Base-by-base conservation (phyloP, 2,329 filamentous ascomycete species). In the Bipolaris zeicola region DNA sequence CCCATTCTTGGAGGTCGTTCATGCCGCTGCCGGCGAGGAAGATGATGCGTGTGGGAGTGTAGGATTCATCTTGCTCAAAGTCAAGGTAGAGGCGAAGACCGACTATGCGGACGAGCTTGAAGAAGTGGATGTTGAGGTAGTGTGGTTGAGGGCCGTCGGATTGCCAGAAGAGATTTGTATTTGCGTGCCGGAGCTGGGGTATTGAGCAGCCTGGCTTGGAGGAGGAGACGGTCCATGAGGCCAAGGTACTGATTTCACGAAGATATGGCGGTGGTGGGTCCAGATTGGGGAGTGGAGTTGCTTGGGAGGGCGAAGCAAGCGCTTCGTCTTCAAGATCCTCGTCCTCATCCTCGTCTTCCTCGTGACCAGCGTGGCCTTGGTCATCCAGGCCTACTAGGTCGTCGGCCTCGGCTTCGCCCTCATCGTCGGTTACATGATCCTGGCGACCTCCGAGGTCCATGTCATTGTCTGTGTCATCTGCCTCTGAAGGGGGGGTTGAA, bases 11-110 rank as follows among this genome's bases (percentile, higher is more conserved):
- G 8, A 98, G 85, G 70, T 96, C 92, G 75, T 98, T 95, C 63
- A 92, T 89, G 42, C 92, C 92, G 61, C 92, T 96, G 11, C 95
- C 95, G 0, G 93, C 94, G 36, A 89, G 86, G 72, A 98, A 92
- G 44, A 90, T 81, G 69, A 99, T 96, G 68, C 92, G 91, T 1
- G 93, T 98, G 0, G 95, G 95, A 3, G 95, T 99, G 76, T 99
- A 99, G 41, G 90, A 95, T 78, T 99, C 95, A 76, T 99, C 95
- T 51, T 91, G 86, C 60, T 89, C 88, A 76, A 96, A 96, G 78
- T 99, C 93, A 42, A 99, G 87, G 65, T 89, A 93, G 67, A 95
- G 86, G n/a, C 90, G 84, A 49, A 95, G 87, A 26, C 87, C 86
- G 5, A 88, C 87, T 60, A 95, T 92, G 57, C 87, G 88, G 41